phyloP scores from a whole-genome alignment of 306 rosid species.

The Quercus rubra region DNA sequence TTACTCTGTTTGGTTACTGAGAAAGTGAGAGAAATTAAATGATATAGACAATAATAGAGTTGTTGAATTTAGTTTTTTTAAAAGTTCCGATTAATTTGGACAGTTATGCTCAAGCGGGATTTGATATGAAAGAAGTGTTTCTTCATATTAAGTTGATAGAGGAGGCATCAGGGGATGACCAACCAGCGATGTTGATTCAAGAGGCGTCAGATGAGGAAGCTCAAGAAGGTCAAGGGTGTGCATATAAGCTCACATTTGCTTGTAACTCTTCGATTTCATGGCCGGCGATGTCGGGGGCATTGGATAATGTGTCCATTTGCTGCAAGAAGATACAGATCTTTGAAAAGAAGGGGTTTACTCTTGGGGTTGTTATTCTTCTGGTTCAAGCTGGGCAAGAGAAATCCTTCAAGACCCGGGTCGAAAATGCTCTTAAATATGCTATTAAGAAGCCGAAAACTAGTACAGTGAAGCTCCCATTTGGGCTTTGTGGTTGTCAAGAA shows the following conservation, averaged over 20 bases:
- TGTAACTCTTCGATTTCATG: conserved; percentile 79
- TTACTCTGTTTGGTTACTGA: conserved; percentile 10
- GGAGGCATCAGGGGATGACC: conserved; percentile 61
- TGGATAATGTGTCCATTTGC: conserved; percentile 66
- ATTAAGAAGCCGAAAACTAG: conserved; percentile 60
- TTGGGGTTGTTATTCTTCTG: conserved; percentile 67
- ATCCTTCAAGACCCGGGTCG: conserved; percentile 55
- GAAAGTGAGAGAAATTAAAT: not conserved
- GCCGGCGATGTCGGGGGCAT: conserved; percentile 72
- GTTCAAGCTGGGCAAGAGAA: conserved; percentile 67
- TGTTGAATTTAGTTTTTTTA: not conserved
- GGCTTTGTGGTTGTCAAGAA: conserved; percentile 96
- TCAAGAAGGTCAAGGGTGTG: conserved; percentile 68
- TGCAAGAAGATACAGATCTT: conserved; percentile 86
- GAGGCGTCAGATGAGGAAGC: conserved; percentile 52
- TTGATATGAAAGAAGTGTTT: conserved; percentile 88
- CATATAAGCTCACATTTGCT: conserved; percentile 77
- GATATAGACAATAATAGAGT: no score
- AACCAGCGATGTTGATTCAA: conserved; percentile 77
- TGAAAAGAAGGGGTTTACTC: conserved; percentile 81
- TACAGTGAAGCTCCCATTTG: conserved; percentile 81
- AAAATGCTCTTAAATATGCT: conserved; percentile 66
- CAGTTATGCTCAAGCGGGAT: conserved; percentile 90
- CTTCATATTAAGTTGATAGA: conserved; percentile 83
- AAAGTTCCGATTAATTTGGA: not conserved